Conservation (phyloP, 164 flowering plant species). For the Magnolia officinalis region DNA sequence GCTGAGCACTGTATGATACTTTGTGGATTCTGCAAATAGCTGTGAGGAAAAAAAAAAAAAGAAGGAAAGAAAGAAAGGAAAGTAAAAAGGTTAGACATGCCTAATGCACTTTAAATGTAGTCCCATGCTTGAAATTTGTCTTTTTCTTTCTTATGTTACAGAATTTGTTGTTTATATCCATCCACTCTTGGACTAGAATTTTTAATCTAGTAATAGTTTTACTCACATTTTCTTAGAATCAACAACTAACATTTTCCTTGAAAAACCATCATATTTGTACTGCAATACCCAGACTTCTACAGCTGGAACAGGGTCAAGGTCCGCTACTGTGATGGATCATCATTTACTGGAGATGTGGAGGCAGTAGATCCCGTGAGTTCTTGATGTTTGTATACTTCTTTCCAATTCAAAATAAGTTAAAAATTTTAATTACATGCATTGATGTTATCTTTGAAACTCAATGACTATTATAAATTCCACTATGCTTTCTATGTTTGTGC, state of each 20-base stretch:
- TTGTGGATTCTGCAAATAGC: background rate
- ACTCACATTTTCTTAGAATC: background rate
- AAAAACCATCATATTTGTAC: background rate
- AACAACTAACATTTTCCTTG: background rate
- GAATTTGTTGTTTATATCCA: too few species aligned
- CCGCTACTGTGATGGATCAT: slow-evolving; percentile 75
- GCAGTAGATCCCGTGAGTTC: slow-evolving; percentile 23
- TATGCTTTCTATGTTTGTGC: background rate
- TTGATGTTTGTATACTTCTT: slow-evolving; percentile 6
- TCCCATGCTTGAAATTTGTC: too few species aligned
- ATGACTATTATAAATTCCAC: background rate
- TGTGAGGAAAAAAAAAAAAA: too few species aligned
- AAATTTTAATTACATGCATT: too few species aligned
- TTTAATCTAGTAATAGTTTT: too few species aligned
- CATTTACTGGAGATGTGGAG: slow-evolving; percentile 73
- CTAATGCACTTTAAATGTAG: too few species aligned
- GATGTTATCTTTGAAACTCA: background rate
- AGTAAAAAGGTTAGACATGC: too few species aligned
- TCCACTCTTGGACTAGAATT: too few species aligned
- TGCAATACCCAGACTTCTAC: slow-evolving; percentile 46
- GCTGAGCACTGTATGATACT: background rate
- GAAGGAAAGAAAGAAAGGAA: too few species aligned
- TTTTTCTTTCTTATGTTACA: too few species aligned
- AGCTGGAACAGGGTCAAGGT: slow-evolving; percentile 71
- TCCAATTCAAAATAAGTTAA: background rate